Percentiles rank a stretch among this genome's conserved stretches.
Conservation (phyloP, 179 eudicot species). For the Pouteria campechiana region DNA sequence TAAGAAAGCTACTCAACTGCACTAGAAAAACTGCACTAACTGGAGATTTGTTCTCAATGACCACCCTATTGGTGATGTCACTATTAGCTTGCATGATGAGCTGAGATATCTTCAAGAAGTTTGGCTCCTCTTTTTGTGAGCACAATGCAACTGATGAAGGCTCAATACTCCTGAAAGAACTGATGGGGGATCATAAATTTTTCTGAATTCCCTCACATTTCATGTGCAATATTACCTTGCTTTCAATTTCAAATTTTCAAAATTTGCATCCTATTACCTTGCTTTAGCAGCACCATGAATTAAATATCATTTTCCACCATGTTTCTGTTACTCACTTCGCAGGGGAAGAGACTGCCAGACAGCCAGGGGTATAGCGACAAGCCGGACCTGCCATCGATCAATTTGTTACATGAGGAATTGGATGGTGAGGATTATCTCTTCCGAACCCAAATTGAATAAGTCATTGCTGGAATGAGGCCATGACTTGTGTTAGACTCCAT, state of each 20-base stretch:
- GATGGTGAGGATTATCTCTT: conserved; percentile 77
- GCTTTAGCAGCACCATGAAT: too few relatives aligned
- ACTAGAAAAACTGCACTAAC: too few relatives aligned
- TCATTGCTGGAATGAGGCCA: too few relatives aligned
- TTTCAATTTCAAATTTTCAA: background rate
- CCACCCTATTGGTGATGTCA: background rate
- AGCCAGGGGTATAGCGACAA: conserved; percentile 13
- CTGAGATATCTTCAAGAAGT: too few relatives aligned
- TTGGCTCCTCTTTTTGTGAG: too few relatives aligned
- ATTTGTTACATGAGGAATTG: conserved; percentile 64
- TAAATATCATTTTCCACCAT: too few relatives aligned
- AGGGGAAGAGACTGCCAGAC: conserved; percentile 52
- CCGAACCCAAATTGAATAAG: conserved; percentile 56
- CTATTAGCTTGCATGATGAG: background rate
- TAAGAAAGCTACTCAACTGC: too few relatives aligned
- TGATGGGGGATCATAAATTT: background rate
- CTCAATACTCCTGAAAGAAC: too few relatives aligned
- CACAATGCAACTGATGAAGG: too few relatives aligned
- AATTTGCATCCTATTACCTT: background rate
- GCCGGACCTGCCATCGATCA: conserved; percentile 22
- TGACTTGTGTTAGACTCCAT: too few relatives aligned
- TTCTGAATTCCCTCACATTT: background rate
- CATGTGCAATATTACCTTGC: background rate
- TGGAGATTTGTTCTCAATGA: too few relatives aligned
- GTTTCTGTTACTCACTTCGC: conserved; percentile 12